phyloP scores from a whole-genome alignment of 192 early-diverging fungal species.

The Ambispora gerdemannii region DNA sequence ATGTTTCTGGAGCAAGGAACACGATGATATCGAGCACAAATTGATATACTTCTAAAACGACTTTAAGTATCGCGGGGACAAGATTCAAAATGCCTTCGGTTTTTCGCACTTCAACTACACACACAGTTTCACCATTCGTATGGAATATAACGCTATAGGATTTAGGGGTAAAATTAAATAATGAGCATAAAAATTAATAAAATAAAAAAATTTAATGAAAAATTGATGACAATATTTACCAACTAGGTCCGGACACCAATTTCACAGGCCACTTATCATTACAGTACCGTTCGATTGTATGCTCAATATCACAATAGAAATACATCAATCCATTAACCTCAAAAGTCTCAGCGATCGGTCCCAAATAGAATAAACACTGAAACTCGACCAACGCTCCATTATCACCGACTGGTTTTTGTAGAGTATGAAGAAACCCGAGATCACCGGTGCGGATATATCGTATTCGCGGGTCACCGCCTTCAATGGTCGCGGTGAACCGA shows the following conservation, averaged over 20 bases:
- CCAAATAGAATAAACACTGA: constrained; percentile 76
- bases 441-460: constrained; percentile 79
- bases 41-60: constrained; percentile 67
- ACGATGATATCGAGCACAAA: constrained; percentile 71
- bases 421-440: constrained; percentile 77
- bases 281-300: constrained; percentile 63
- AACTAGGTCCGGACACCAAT: background rate
- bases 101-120: constrained; percentile 36
- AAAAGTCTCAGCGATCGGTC: constrained; percentile 68
- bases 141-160: constrained; percentile 41
- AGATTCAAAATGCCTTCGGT: constrained; percentile 48
- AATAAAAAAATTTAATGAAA: background rate
- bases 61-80: constrained; percentile 59
- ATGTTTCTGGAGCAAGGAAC: constrained; percentile 49
- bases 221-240: background rate
- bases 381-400: constrained; percentile 56
- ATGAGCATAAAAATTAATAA: background rate
- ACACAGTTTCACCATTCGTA: constrained; percentile 40
- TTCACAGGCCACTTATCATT: constrained; percentile 5
- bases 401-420: constrained; percentile 51
- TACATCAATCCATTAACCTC: constrained; percentile 67
- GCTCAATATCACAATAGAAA: constrained; percentile 73
- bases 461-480: constrained; percentile 54
- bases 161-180: background rate
- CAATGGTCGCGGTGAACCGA: constrained; percentile 50